Evolutionary conservation across 805 yeast genomes (phyloP), one percentile per base, ranked within the genome.

Genomic region (Lachancea meyersii): DNA sequence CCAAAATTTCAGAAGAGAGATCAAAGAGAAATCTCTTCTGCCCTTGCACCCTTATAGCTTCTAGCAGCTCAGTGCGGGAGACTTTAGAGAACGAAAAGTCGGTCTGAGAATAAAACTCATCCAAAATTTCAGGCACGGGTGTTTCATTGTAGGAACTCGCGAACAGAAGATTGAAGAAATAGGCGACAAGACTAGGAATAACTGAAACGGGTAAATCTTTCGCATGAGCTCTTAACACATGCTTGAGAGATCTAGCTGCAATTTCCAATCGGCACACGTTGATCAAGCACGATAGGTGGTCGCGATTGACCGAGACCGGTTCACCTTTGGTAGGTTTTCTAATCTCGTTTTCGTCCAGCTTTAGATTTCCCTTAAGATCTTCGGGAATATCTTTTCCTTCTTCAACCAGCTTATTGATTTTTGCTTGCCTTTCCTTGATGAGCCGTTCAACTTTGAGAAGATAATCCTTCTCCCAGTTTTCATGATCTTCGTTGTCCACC

Each of bases 161-260:
- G 36, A 85, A 68, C 44, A 87, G 65, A 49, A 78, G 71, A 63
- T 86, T 86, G 64, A 84, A 82, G 60, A 83, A 73, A 53, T 80
- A 89, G 9, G 83, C 67, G 44, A 86, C 75, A 23, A 82, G 73
- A 37, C 73, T 63, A 2, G 91, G 76, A 42, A 75, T 71, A 45
- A 82, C 66, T 33, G 71, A 63, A 9, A 73, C 42, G 14, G 93
- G 86, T 14, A 80, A 56, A 1, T 52, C 42, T 5, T 50, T 52
- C 31, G 81, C 60, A 21, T 63, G 57, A 3, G 62, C 58, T 57
- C 87, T 79, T 54, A 89, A 65, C 35, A 81, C 60, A 55, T 87
- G 94, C 67, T 91, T 91, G 38, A 77, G 63, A 21, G 86, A 77
- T 66, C 98, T 81, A 19, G 91, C 76, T 53, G 89, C 63, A 69